Percentiles rank a stretch among this genome's conserved stretches.
Conservation (phyloP, 345 rosid species). For the Microcos paniculata region DNA sequence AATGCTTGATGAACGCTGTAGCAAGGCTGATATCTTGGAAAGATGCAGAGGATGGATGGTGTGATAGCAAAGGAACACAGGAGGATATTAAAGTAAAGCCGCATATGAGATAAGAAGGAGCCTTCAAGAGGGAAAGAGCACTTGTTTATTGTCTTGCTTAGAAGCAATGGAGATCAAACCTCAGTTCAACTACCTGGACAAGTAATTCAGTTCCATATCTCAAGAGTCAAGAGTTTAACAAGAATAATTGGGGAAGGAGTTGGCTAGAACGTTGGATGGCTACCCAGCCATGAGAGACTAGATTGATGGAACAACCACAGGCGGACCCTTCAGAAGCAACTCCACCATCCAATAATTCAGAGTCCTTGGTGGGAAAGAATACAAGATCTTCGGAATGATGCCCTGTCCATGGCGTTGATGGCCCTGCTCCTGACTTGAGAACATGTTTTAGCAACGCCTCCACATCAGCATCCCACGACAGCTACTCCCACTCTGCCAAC, state of each 20-base stretch:
- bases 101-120: constrained; percentile 87
- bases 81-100: constrained; percentile 67
- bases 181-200: constrained; percentile 32
- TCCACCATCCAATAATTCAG: constrained; percentile 36
- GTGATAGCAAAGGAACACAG: constrained; percentile 88
- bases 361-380: constrained; percentile 25
- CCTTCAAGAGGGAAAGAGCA: constrained; percentile 91
- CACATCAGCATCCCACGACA: too few species aligned
- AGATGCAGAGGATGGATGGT: constrained; percentile 97
- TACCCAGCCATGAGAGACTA: constrained; percentile 90
- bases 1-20: constrained; percentile 54
- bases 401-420: too few species aligned
- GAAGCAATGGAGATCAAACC: constrained; percentile 81
- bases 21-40: constrained; percentile 66
- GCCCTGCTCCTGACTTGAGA: too few species aligned
- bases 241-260: constrained; percentile 90
- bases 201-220: constrained; percentile 35
- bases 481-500: too few species aligned
- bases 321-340: constrained; percentile 34
- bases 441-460: too few species aligned
- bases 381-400: constrained; percentile 49
- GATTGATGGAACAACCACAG: constrained; percentile 66
- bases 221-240: constrained; percentile 64
- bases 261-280: constrained; percentile 99
- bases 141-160: constrained; percentile 84